Base-by-base conservation (phyloP, 2,329 filamentous ascomycete genomes). In the Pseudofabraea citricarpa region DNA sequence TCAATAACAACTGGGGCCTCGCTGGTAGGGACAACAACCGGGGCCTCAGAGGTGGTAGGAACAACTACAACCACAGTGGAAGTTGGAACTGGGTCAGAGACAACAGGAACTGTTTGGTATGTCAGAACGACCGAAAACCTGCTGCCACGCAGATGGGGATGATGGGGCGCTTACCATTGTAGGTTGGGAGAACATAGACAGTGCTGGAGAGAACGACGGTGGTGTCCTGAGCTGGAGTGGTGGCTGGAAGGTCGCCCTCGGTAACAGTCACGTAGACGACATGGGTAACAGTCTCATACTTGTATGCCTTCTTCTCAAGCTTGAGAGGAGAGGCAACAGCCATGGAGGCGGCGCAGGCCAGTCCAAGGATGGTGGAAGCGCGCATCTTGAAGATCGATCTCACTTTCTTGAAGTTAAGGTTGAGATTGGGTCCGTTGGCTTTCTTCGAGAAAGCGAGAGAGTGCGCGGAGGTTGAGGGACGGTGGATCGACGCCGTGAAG, bases 341-440 rank as follows among this genome's bases (percentile, higher is more conserved):
- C 45, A 58, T 64, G 45, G 66, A 46, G 36, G 56, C 53, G 40
- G 64, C 64, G 43, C 57, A 54, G 50, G 63, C 50, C 40, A 62
- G 55, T 32, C 57, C 55, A 51, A 68, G 40, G 33, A 67, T 41
- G 42, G 60, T 56, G 24, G 66, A 67, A 41, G 59, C 64, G 60
- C 60, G 66, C 67, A 70, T 70, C 44, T 62, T 67, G 60, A 52
- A 36, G 35, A 18, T 13, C n/a, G n/a, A n/a, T n/a, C n/a, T n/a
- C n/a, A n/a, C n/a, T n/a, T n/a, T n/a, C n/a, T n/a, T n/a, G n/a
- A n/a, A n/a, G n/a, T n/a, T n/a, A n/a, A n/a, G n/a, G n/a, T n/a
- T n/a, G n/a, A n/a, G n/a, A n/a, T n/a, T n/a, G n/a, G n/a, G n/a
- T n/a, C 5, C 36, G 35, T 44, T 44, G 38, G 40, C 52, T 51